Evolutionary conservation across 331 rosid species (phyloP).

Genomic region (Quercus lobata): DNA sequence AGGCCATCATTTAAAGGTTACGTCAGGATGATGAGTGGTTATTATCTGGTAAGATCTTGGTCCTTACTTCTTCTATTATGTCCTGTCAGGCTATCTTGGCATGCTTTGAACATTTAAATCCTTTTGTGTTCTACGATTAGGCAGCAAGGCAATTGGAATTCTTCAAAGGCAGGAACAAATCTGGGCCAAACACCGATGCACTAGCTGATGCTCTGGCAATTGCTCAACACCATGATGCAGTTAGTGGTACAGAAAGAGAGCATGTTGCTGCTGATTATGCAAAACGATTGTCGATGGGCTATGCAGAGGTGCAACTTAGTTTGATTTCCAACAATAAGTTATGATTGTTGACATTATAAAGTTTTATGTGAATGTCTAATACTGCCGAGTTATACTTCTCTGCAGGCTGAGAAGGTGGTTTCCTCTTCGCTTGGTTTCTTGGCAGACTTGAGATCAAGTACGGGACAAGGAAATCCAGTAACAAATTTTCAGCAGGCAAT

Average conservation of each 20-base stretch:
- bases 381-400: conserved; percentile 10
- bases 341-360: neutral
- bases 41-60: conserved; percentile 63
- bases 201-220: conserved; percentile 47
- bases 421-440: conserved; percentile 70
- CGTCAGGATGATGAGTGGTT: conserved; percentile 77
- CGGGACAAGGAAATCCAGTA: conserved; percentile 32
- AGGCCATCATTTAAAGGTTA: conserved; percentile 84
- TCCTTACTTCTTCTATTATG: neutral
- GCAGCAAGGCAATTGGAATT: conserved; percentile 92
- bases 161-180: conserved; percentile 61
- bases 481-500: conserved; percentile 77
- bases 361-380: neutral
- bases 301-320: conserved; percentile 35
- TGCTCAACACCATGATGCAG: conserved; percentile 59
- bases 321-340: conserved; percentile 4
- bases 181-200: conserved; percentile 68
- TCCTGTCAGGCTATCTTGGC: neutral
- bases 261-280: conserved; percentile 63
- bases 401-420: conserved; percentile 81
- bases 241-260: conserved; percentile 48
- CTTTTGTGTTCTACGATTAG: conserved; percentile 30
- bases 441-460: conserved; percentile 36
- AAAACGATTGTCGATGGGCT: conserved; percentile 56
- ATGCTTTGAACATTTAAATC: neutral